Evolutionary conservation across 2,329 filamentous ascomycete species (phyloP).

Genomic region (Pseudogymnoascus verrucosus): DNA sequence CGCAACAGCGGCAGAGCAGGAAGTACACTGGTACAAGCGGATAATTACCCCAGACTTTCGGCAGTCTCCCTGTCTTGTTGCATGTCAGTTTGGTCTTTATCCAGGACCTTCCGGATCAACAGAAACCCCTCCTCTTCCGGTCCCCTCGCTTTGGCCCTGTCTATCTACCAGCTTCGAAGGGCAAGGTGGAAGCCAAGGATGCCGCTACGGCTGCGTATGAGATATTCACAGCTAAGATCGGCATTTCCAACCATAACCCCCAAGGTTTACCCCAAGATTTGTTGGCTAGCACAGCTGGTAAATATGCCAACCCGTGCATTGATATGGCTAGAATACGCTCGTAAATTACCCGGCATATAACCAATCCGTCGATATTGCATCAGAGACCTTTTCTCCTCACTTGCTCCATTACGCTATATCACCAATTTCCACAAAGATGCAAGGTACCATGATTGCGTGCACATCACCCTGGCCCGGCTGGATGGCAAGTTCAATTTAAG

Average conservation of each 20-base stretch:
- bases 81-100: neutral
- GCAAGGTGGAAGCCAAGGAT: neutral
- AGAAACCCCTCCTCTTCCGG: conserved; percentile 2
- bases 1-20: neutral
- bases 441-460: neutral
- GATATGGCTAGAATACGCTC: neutral
- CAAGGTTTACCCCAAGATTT: neutral
- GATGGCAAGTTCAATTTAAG: neutral
- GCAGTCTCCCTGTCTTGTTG: neutral
- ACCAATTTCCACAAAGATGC: conserved; percentile 3
- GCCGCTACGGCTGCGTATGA: neutral
- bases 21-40: neutral
- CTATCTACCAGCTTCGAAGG: neutral
- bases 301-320: neutral
- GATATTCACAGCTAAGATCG: neutral
- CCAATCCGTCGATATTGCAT: conserved; percentile 1
- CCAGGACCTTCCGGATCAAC: neutral
- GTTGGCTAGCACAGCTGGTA: neutral
- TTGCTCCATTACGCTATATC: conserved; percentile 3
- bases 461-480: neutral
- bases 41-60: conserved; percentile 3
- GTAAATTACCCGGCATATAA: conserved; percentile 8
- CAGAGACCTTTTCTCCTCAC: neutral
- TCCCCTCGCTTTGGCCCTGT: neutral
- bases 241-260: neutral